Evolutionary conservation across 148 eudicot species (phyloP), one percentile per base, ranked within the genome.

Genomic region (Tetragonia tetragonoides): DNA sequence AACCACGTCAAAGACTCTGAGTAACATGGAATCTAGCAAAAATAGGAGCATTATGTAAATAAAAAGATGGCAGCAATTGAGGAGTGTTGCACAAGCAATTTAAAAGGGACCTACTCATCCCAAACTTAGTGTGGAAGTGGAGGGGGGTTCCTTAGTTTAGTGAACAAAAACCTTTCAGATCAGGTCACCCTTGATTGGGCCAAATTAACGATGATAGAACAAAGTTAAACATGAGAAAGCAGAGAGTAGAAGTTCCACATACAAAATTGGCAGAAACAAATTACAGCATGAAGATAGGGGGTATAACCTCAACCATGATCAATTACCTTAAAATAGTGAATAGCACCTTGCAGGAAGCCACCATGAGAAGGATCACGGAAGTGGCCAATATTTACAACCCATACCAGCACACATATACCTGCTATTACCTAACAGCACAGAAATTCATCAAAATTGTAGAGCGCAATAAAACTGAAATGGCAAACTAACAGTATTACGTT

Each of bases 351-450:
- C 47, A 95, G 84, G 77, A 95, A 87, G 70, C 99, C 99, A 28
- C 99, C 99, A 85, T 95, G 99, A 53, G 97, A 87, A 78, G 99
- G 99, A 90, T 95, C 99, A 40, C 89, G 87, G 81, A 95, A 95
- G 85, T 95, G 97, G 71, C 99, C 99, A 81, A 95, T 95, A 83
- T 95, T 95, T 23, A 95, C 97, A 76, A 95, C 86, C 99, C 99
- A 95, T 65, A 95, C 99, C 81, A 95, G 83, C 67, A 95, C 86
- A 86, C 99, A 95, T 49, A 95, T 95, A 72, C 97, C 99, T 72
- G 99, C 99, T 78, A 95, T 95, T 83, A 95, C 97, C 99, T 95
- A 77, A 61, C 63, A 78, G 80, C 46, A 78, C 60, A 56, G 72
- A 38, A 40, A 69, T 54, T 75, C 49, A 46, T 65, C 66, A 79